These are phyloP conservation scores for Cyberlindnera subsufficiens DNA, from an alignment of 805 yeast genomes.

Conservation along the genomic window DNA sequence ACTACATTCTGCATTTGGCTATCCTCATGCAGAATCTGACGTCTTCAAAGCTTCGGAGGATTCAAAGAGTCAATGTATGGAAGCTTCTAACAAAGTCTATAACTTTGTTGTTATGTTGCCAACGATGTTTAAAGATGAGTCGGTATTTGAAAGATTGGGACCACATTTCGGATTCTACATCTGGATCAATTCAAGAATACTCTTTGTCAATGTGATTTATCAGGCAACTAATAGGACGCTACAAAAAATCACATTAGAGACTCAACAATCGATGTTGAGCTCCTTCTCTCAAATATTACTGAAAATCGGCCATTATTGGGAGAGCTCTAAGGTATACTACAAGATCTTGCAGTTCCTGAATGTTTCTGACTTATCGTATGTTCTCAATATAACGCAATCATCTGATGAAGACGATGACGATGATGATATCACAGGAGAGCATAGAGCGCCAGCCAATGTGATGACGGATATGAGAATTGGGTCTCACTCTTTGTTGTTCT, in stretches of 20 bases:
- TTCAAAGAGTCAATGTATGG: constrained; percentile 18
- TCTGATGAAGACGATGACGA: constrained; percentile 23
- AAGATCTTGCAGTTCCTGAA: constrained; percentile 24
- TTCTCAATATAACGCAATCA: constrained; percentile 1
- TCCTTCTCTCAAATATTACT: constrained; percentile 15
- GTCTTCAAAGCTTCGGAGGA: constrained; percentile 17
- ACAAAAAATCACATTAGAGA: constrained; percentile 3
- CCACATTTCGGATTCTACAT: constrained; percentile 28
- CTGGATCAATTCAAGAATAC: constrained; percentile 29
- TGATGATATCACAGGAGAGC: constrained; percentile 18
- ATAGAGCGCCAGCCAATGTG: constrained; percentile 30
- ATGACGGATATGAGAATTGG: constrained; percentile 30
- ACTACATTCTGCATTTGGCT: constrained; percentile 19
- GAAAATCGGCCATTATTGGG: constrained; percentile 24
- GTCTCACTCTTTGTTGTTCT: constrained; percentile 25
- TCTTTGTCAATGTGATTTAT: constrained; percentile 25
- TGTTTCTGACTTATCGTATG: constrained; percentile 20
- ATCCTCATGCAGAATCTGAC: constrained; percentile 21
- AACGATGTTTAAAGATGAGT: constrained; percentile 6
- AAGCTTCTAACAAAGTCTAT: constrained; percentile 15
- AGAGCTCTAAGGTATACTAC: constrained; percentile 23
- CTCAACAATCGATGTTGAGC: constrained; percentile 10
- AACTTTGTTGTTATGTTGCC: constrained; percentile 12
- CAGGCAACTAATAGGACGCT: constrained; percentile 6
- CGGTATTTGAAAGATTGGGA: constrained; percentile 21